Evolutionary conservation across 805 yeast species (phyloP).

Genomic region (Cyberlindnera euphorbiiphila): DNA sequence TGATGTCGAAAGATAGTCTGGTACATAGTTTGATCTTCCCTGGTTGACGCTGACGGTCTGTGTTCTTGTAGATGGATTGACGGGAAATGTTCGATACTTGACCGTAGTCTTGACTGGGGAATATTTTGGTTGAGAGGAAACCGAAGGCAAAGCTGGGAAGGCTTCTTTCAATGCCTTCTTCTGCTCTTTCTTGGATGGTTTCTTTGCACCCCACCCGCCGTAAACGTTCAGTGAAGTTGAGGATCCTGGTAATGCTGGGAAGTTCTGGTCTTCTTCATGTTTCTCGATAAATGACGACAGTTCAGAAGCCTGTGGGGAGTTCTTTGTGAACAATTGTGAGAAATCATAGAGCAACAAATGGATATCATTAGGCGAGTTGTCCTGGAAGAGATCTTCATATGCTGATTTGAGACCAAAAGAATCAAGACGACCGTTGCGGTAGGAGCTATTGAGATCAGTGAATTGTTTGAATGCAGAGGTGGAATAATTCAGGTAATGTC

Average conservation of each 20-base stretch:
- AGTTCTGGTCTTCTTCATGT: constrained; percentile 34
- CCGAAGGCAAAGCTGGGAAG: constrained; percentile 32
- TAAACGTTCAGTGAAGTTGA: constrained; percentile 12
- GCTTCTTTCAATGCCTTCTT: constrained; percentile 14
- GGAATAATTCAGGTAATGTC: constrained; percentile 65
- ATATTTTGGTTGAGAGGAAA: constrained; percentile 10
- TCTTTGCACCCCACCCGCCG: constrained; percentile 17
- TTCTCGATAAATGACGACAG: constrained; percentile 29
- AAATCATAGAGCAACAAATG: constrained; percentile 57
- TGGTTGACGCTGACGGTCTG: constrained; percentile 15
- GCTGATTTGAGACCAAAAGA: constrained; percentile 44
- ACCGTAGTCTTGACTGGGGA: constrained; percentile 24
- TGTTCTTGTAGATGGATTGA: constrained; percentile 8
- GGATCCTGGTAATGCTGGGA: constrained; percentile 45
- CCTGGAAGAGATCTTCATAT: constrained; percentile 47
- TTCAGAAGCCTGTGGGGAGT: constrained; percentile 41
- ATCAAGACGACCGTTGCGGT: constrained; percentile 40
- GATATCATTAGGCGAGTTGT: constrained; percentile 43
- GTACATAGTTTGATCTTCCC: constrained; percentile 23
- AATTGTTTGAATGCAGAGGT: constrained; percentile 45
- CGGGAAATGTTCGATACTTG: constrained; percentile 17
- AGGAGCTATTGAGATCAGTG: constrained; percentile 43
- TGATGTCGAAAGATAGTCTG: constrained; percentile 27
- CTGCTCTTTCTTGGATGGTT: constrained; percentile 19
- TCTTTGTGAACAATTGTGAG: constrained; percentile 48